These are phyloP conservation scores for Diaporthe citrichinensis DNA, from an alignment of 2,329 filamentous ascomycete species.

Conservation along the genomic window DNA sequence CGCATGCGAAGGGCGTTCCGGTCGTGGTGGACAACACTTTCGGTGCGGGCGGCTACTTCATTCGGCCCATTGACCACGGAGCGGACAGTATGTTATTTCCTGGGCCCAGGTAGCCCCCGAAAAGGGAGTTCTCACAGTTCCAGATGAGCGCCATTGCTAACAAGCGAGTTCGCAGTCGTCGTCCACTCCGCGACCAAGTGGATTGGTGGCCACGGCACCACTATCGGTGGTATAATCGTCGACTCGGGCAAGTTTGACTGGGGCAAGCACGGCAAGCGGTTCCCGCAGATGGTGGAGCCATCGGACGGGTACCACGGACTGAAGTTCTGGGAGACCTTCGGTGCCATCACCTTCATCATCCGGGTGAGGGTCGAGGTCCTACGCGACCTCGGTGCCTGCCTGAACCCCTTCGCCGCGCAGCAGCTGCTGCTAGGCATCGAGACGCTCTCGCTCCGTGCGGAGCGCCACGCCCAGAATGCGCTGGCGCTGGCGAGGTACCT, in stretches of 20 bases:
- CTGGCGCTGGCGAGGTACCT: slow-evolving; percentile 85
- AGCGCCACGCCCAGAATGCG: slow-evolving; percentile 90
- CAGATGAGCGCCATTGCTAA: background rate
- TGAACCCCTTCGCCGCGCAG: slow-evolving; percentile 94
- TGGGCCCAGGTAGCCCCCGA: background rate
- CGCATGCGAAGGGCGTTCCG: slow-evolving; percentile 77
- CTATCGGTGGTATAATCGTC: slow-evolving; percentile 87
- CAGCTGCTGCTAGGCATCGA: slow-evolving; percentile 91
- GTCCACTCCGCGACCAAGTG: slow-evolving; percentile 97
- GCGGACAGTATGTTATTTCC: slow-evolving; percentile 72
- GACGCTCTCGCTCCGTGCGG: slow-evolving; percentile 87
- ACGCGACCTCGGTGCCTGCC: slow-evolving; percentile 84
- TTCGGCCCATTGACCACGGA: slow-evolving; percentile 88
- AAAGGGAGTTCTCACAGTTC: background rate
- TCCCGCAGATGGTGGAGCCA: slow-evolving; percentile 93
- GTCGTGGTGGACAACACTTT: slow-evolving; percentile 93
- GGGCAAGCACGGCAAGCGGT: slow-evolving; percentile 85
- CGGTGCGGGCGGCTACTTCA: slow-evolving; percentile 90
- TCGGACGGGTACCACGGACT: slow-evolving; percentile 92
- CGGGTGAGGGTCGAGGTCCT: slow-evolving; percentile 90
- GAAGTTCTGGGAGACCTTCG: slow-evolving; percentile 95
- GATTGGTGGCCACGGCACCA: slow-evolving; percentile 96
- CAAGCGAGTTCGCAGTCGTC: slow-evolving; percentile 64
- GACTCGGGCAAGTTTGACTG: slow-evolving; percentile 96
- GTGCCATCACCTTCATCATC: slow-evolving; percentile 84